Percentiles rank a stretch among this genome's conserved stretches.
Evolutionary conservation across 2,329 filamentous ascomycete species (phyloP).

Genomic region (Talaromyces sp.): DNA sequence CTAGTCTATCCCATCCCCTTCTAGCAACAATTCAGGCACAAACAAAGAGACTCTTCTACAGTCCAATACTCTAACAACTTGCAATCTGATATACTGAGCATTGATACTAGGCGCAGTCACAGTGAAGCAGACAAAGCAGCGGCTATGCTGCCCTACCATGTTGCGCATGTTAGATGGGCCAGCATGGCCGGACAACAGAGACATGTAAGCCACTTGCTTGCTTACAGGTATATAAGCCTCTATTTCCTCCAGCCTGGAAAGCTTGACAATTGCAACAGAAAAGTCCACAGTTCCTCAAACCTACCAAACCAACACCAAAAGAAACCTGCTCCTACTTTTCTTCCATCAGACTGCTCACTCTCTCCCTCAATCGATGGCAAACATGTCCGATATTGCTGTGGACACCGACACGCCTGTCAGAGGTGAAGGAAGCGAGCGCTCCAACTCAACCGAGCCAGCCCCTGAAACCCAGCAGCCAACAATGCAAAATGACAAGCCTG

Average conservation of each 20-base stretch:
- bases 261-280: not conserved
- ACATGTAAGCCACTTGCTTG: not conserved
- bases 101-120: not conserved
- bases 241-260: not conserved
- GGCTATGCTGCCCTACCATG: not conserved
- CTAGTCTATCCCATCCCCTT: not conserved
- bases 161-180: not conserved
- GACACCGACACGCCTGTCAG: not conserved
- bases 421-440: not conserved
- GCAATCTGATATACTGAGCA: not conserved
- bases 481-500: not conserved
- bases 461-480: not conserved
- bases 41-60: not conserved
- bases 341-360: not conserved
- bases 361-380: not conserved
- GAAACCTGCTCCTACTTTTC: not conserved
- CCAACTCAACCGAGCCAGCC: not conserved
- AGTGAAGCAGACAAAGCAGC: not conserved
- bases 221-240: not conserved
- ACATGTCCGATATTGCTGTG: not conserved
- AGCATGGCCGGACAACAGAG: too few species aligned
- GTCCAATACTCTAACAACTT: not conserved
- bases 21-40: not conserved
- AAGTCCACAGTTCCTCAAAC: not conserved
- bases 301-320: not conserved